These are phyloP conservation scores for Aspergillus spinulosporus DNA, from an alignment of 2,329 filamentous ascomycete species.

Conservation along the genomic window DNA sequence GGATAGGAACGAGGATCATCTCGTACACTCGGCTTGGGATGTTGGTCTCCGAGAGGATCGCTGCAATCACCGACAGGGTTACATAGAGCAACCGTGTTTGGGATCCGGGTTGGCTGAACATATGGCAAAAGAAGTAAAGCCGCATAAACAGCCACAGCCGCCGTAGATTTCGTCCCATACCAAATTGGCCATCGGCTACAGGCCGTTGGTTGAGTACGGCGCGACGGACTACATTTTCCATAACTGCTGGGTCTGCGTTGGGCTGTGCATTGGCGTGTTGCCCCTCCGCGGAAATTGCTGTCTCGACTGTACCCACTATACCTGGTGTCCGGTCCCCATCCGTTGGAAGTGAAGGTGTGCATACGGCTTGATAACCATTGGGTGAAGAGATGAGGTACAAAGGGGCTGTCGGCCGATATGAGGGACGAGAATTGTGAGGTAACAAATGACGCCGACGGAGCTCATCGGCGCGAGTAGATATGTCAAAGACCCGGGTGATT, in stretches of 20 bases:
- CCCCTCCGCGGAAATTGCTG: not conserved
- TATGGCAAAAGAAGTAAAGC: conserved; percentile 59
- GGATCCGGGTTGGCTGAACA: conserved; percentile 53
- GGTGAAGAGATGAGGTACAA: conserved; percentile 49
- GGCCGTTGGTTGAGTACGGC: conserved; percentile 32
- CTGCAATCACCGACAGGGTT: conserved; percentile 37
- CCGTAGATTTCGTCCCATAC: conserved; percentile 43
- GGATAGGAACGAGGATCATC: conserved; percentile 41
- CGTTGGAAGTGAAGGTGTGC: conserved; percentile 42
- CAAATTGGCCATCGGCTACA: conserved; percentile 30
- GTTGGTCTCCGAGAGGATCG: conserved; percentile 45
- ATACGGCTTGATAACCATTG: conserved; percentile 46
- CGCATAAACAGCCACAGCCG: conserved; percentile 61
- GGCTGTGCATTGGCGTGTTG: conserved; percentile 15
- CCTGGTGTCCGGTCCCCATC: conserved; percentile 23
- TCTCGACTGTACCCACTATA: conserved; percentile 10
- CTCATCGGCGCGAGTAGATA: conserved; percentile 35
- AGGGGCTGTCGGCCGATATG: conserved; percentile 17
- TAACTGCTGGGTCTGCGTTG: conserved; percentile 23
- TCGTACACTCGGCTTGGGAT: conserved; percentile 38
- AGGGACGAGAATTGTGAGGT: conserved; percentile 6
- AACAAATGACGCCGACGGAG: conserved; percentile 27
- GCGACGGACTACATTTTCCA: conserved; percentile 37
- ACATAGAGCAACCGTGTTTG: conserved; percentile 47
- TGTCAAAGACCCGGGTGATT: conserved; percentile 31